These are phyloP conservation scores for Entophlyctis luteolus DNA, from an alignment of 192 early-diverging fungal species.

Conservation along the genomic window DNA sequence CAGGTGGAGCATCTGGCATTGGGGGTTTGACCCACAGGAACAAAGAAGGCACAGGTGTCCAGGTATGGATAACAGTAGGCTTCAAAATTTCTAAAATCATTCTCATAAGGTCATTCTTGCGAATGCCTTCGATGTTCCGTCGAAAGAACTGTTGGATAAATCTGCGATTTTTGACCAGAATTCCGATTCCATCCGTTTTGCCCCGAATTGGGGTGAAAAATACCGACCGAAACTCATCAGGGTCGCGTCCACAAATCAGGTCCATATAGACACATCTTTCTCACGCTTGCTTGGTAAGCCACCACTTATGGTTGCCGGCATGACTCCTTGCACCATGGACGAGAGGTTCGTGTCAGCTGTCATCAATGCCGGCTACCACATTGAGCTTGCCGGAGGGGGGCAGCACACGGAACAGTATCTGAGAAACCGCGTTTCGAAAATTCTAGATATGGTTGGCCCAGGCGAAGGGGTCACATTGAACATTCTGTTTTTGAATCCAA, in stretches of 20 bases:
- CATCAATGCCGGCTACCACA: constrained; percentile 85
- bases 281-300: constrained; percentile 79
- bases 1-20: constrained; percentile 79
- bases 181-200: constrained; percentile 65
- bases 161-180: constrained; percentile 76
- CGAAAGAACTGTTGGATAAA: constrained; percentile 65
- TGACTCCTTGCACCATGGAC: constrained; percentile 84
- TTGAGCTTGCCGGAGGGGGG: constrained; percentile 87
- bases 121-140: constrained; percentile 61
- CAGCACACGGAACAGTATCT: constrained; percentile 73
- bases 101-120: constrained; percentile 53
- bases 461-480: constrained; percentile 90
- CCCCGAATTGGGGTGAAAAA: constrained; percentile 79
- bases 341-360: constrained; percentile 76
- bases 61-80: constrained; percentile 14
- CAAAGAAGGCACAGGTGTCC: constrained; percentile 81
- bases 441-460: constrained; percentile 65
- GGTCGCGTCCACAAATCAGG: constrained; percentile 55
- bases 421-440: constrained; percentile 64
- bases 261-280: constrained; percentile 86
- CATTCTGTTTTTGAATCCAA: constrained; percentile 83
- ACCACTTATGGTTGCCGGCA: constrained; percentile 92
- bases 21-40: constrained; percentile 79
- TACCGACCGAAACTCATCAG: constrained; percentile 82
- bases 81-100: neutral